Evolutionary conservation across 1,284 basidiomycete species (phyloP), one percentile per base, ranked within the genome.

Genomic region (Sutorius eximius): DNA sequence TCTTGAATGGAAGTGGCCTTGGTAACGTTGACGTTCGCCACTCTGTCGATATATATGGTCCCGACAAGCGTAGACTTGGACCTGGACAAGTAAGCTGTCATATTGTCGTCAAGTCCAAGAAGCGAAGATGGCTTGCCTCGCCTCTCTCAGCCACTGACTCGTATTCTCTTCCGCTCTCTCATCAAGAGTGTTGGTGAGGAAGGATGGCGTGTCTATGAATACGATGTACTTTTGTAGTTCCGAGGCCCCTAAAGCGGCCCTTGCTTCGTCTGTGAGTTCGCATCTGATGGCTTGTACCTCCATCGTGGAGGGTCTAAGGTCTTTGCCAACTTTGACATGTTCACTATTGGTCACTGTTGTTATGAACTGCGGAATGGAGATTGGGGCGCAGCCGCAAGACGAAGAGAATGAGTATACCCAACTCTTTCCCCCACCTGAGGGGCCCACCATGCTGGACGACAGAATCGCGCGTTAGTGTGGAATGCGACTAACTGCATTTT

Each of bases 201-300:
- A 62, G 22, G 59, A 64, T 11, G 64, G 63, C 0, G 51, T 66
- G 29, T 68, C 61, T 0, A 64, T 51, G 5, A 64, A 64, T 5
- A 66, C 64, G 11, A 68, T 64, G 18, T 49, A 11, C 3, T 44
- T 57, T 30, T 48, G 45, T 3, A 0, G 3, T 15, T 15, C 7
- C 11, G n/a, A 9, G 13, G 2, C 24, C 0, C 15, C 1, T 20
- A 66, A 33, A 13, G 6, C 2, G 2, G 0, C 0, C 33, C 18
- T 57, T 5, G 46, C 63, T 7, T 12, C 33, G 0, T 46, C 44
- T 0, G 52, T 43, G 22, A 65, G 59, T 18, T 45, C 22, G 44
- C 51, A 68, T 56, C 53, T 60, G 10, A 55, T 36, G 18, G 55
- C 64, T 4, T 34, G 29, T 13, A 55, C 54, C 5, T 32, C 18